phyloP scores from a whole-genome alignment of 352 stramenopile genomes.

The Globisporangium iwayamae region DNA sequence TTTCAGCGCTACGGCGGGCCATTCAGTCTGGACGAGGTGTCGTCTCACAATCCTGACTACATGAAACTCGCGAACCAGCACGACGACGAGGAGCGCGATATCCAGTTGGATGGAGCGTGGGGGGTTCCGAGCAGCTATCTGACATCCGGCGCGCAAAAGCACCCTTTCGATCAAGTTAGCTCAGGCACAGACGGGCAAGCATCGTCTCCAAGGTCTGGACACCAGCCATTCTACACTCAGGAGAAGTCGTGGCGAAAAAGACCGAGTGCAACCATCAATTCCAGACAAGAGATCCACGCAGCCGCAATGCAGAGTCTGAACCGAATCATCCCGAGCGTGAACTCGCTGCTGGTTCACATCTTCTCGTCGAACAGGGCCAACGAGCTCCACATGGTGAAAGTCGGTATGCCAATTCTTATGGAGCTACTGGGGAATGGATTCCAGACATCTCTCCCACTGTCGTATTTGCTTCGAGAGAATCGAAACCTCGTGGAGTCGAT shows the following conservation, averaged over 20 bases:
- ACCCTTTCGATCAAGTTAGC: background rate
- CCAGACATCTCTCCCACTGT: constrained; percentile 61
- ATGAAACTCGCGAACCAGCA: constrained; percentile 20
- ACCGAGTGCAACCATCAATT: constrained; percentile 15
- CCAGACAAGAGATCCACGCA: constrained; percentile 27
- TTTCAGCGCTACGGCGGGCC: constrained; percentile 58
- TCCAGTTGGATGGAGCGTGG: constrained; percentile 6
- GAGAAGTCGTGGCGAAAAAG: constrained; percentile 29
- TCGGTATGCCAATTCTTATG: constrained; percentile 62
- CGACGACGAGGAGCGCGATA: constrained; percentile 19
- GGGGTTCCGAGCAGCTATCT: background rate
- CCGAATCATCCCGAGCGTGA: constrained; percentile 53
- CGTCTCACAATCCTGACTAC: constrained; percentile 45
- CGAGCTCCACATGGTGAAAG: constrained; percentile 54
- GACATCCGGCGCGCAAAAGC: background rate
- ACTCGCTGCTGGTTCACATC: constrained; percentile 57
- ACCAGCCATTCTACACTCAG: constrained; percentile 20
- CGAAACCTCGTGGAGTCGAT: constrained; percentile 74
- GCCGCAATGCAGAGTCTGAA: constrained; percentile 51
- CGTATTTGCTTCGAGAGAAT: constrained; percentile 64
- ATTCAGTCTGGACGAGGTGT: constrained; percentile 55
- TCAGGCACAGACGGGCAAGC: background rate
- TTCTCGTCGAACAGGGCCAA: constrained; percentile 54
- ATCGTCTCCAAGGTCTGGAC: constrained; percentile 12
- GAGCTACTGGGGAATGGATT: constrained; percentile 72